Percentiles rank a stretch among this genome's conserved stretches.
phyloP scores from a whole-genome alignment of 305 asterid genomes.

The Vinca major region DNA sequence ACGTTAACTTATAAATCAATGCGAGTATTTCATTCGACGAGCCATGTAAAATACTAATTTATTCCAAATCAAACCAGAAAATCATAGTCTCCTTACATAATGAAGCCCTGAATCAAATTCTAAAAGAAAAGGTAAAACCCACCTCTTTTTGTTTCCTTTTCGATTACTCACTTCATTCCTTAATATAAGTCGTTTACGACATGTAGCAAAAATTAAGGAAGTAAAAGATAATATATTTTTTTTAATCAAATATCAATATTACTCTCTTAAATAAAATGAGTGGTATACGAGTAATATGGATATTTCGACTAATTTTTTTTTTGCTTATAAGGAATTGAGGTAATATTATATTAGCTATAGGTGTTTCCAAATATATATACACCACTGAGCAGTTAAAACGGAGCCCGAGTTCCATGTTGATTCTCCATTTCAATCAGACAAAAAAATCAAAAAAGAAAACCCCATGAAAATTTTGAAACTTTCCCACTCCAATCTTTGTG shows the following conservation, averaged over 20 bases:
- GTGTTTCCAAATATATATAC: not conserved
- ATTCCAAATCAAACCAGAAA: not conserved
- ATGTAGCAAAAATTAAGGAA: no score
- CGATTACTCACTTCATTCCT: no score
- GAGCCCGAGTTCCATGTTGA: not conserved
- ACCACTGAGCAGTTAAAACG: not conserved
- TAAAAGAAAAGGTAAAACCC: not conserved
- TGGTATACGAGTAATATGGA: no score
- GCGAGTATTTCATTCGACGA: not conserved
- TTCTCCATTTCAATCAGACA: not conserved
- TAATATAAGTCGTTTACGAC: no score
- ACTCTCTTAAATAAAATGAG: no score
- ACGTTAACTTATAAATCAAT: not conserved
- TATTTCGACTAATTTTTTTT: no score
- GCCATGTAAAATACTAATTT: not conserved
- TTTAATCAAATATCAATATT: no score
- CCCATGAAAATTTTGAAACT: not conserved
- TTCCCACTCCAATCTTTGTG: not conserved
- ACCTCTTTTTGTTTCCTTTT: not conserved
- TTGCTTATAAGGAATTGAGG: no score
- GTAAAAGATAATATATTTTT: no score
- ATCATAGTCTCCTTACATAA: not conserved
- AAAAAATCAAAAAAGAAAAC: not conserved
- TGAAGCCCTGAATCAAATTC: no score
- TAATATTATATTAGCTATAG: not conserved